Evolutionary conservation across 495 filamentous ascomycete genomes (phyloP), one percentile per base, ranked within the genome.

Genomic region (Parathielavia hyrcaniae): DNA sequence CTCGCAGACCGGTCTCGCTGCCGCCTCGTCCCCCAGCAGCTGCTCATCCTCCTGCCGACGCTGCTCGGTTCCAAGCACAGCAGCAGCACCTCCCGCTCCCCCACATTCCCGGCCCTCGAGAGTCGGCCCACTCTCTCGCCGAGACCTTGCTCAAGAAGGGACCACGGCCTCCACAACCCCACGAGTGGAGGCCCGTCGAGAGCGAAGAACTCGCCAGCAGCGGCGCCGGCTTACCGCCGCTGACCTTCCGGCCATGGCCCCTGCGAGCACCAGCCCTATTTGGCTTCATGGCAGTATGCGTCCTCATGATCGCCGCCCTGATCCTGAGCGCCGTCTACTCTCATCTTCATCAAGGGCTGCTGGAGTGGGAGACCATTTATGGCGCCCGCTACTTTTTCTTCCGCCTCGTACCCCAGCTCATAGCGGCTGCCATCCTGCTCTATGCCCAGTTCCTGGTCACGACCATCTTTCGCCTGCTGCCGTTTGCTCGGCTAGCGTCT

Each of bases 351-450:
- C 61, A 76, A 10, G 89, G 91, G 0, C 67, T 96, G 7, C 82
- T 81, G 70, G 63, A 73, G 11, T 96, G 90, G 69, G 70, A 69
- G 20, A 77, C 77, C 53, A 83, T 86, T 47, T 83, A 85, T 50
- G 85, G 83, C 23, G 73, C 75, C 10, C 80, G 83, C n/a, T 96
- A 95, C 67, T 96, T 96, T 69, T 72, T 95, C 53, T 88, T 95
- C 67, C 80, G 89, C 57, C 90, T 91, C 65, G 68, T 96, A 8
- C 91, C 91, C 5, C 89, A 88, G 56, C 73, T 95, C 1, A 59
- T 93, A n/a, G 89, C 83, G 3, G 80, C 81, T 1, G 60, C 84
- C n/a, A 71, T 95, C 16, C 72, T 92, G 26, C 67, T 96, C 12
- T 91, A 86, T 77, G 80, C 85, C 0, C 81, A 93, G 61, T 81